These are phyloP conservation scores for Corchorus olitorius DNA, from an alignment of 345 rosid species.

Conservation along the genomic window DNA sequence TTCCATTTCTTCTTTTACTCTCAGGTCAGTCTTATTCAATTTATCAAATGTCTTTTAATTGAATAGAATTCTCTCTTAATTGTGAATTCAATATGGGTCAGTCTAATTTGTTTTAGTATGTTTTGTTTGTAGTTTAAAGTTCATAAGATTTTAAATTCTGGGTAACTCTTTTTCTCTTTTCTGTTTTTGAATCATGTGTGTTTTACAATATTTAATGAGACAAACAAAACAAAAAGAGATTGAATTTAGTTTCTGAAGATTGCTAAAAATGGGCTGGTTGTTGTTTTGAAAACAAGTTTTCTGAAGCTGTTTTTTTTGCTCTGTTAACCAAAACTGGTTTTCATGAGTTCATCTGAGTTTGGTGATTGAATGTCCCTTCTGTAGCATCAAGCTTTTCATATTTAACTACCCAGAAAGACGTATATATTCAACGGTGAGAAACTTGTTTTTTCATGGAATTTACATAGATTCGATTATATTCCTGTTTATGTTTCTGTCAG, in stretches of 20 bases:
- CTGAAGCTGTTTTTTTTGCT: constrained; percentile 13
- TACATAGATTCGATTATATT: background rate
- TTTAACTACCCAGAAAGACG: background rate
- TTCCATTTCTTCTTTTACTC: constrained; percentile 23
- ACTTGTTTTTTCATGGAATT: background rate
- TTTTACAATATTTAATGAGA: background rate
- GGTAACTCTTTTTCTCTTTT: constrained; percentile 9
- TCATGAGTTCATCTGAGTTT: constrained; percentile 15
- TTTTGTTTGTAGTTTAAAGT: background rate
- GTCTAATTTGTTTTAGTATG: constrained; percentile 12
- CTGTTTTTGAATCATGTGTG: background rate
- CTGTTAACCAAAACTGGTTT: constrained; percentile 12
- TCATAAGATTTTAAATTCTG: constrained; percentile 28
- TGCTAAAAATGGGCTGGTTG: constrained; percentile 13
- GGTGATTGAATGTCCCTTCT: constrained; percentile 8
- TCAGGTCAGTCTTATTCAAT: constrained; percentile 16
- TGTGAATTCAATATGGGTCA: background rate
- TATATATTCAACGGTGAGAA: background rate
- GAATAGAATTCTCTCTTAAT: background rate
- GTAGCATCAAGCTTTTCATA: constrained; percentile 1
- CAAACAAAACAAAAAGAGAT: background rate
- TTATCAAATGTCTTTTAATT: background rate
- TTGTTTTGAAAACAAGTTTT: background rate
- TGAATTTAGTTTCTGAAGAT: background rate
- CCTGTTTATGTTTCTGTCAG: constrained; percentile 16